Conservation (phyloP, 2,329 filamentous ascomycete genomes). For the Fonsecaea nubica region DNA sequence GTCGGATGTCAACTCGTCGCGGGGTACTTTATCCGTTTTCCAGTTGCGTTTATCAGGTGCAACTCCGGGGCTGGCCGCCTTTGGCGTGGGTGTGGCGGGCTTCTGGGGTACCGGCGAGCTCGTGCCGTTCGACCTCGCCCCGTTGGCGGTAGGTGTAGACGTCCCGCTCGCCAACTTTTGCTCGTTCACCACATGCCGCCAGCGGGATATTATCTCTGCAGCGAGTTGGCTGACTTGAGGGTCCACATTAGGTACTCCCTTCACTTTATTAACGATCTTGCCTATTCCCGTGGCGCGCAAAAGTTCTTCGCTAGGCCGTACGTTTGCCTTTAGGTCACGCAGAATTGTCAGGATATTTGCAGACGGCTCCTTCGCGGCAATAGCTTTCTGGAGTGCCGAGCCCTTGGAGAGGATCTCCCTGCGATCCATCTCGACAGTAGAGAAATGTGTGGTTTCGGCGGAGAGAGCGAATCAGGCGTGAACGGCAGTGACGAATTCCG, state of each 20-base stretch:
- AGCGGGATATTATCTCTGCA: constrained; percentile 82
- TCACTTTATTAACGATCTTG: constrained; percentile 84
- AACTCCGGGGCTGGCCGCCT: constrained; percentile 47
- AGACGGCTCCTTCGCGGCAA: constrained; percentile 74
- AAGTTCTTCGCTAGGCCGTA: constrained; percentile 85
- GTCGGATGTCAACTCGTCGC: constrained; percentile 72
- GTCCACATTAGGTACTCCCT: constrained; percentile 73
- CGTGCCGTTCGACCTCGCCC: constrained; percentile 57
- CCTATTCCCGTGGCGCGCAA: constrained; percentile 91
- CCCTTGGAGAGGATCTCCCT: constrained; percentile 80
- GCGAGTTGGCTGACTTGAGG: constrained; percentile 74
- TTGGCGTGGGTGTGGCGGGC: constrained; percentile 52
- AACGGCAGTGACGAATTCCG: background rate
- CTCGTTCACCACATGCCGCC: constrained; percentile 78
- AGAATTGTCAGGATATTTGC: constrained; percentile 75
- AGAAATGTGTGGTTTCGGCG: constrained; percentile 4
- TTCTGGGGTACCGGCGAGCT: constrained; percentile 56
- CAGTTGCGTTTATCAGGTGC: constrained; percentile 79
- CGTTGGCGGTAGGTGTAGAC: constrained; percentile 45
- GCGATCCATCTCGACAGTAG: constrained; percentile 71
- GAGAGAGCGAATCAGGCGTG: constrained; percentile 1
- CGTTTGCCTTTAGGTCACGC: constrained; percentile 77
- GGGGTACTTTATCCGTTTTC: constrained; percentile 73
- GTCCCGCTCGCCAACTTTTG: constrained; percentile 43
- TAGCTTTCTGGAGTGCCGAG: constrained; percentile 80